phyloP scores from a whole-genome alignment of 192 early-diverging fungal genomes.

The Umbelopsis isabellina region DNA sequence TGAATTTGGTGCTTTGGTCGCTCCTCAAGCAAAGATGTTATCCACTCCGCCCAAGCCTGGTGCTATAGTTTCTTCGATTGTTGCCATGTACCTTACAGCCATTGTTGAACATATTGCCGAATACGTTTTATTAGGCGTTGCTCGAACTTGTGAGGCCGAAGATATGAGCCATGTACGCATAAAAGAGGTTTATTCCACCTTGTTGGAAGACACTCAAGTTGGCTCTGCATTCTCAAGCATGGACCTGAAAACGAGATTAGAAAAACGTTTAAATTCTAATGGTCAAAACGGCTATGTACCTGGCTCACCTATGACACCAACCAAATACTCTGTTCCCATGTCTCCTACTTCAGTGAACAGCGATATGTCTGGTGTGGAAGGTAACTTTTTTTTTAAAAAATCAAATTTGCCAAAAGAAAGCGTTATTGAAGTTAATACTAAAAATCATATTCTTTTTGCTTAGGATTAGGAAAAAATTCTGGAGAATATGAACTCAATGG shows the following conservation, averaged over 20 bases:
- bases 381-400: neutral
- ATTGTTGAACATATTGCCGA: constrained; percentile 63
- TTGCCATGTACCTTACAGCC: constrained; percentile 63
- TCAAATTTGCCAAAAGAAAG: too few species aligned
- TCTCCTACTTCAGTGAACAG: constrained; percentile 2
- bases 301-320: neutral
- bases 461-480: neutral
- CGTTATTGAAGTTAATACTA: neutral
- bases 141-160: constrained; percentile 51
- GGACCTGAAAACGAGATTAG: constrained; percentile 48
- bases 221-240: constrained; percentile 51
- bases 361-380: neutral
- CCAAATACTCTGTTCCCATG: constrained; percentile 1
- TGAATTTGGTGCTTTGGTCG: constrained; percentile 54
- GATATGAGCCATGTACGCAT: constrained; percentile 55
- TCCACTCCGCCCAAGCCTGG: constrained; percentile 15
- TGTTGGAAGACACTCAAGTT: constrained; percentile 58
- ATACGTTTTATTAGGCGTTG: constrained; percentile 51
- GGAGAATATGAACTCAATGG: neutral
- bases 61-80: constrained; percentile 38
- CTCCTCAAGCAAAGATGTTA: constrained; percentile 17
- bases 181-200: constrained; percentile 52
- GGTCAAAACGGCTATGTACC: constrained; percentile 29
- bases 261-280: constrained; percentile 22
- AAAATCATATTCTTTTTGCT: neutral